phyloP scores from a whole-genome alignment of 2,329 filamentous ascomycete species.

The Fusarium tricinctum region DNA sequence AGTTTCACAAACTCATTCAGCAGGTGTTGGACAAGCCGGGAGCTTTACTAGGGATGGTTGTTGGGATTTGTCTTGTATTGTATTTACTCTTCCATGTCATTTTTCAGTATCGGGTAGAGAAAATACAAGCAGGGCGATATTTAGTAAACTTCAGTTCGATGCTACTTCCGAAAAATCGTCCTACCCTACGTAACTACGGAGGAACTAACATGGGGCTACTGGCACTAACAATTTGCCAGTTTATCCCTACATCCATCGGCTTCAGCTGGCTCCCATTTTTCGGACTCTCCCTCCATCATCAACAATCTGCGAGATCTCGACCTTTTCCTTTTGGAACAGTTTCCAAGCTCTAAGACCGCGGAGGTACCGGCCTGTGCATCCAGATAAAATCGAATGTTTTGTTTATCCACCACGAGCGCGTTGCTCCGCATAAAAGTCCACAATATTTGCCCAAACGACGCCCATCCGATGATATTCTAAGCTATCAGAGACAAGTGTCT shows the following conservation, averaged over 20 bases:
- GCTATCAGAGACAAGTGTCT: conserved; percentile 47
- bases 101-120: conserved; percentile 9
- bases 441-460: conserved; percentile 32
- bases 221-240: background rate
- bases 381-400: conserved; percentile 20
- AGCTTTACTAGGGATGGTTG: background rate
- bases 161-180: background rate
- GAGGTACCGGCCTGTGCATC: conserved; percentile 20
- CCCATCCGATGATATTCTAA: conserved; percentile 33
- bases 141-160: conserved; percentile 1
- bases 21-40: conserved; percentile 8
- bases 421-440: conserved; percentile 38
- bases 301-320: conserved; percentile 1
- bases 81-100: conserved; percentile 6
- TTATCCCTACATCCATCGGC: background rate
- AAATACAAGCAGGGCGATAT: conserved; percentile 27
- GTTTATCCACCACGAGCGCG: conserved; percentile 20
- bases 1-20: background rate
- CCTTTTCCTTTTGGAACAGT: conserved; percentile 3
- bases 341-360: conserved; percentile 5
- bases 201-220: too few species aligned
- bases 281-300: conserved; percentile 22
- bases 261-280: background rate
- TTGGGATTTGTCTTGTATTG: background rate
- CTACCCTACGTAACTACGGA: background rate